Evolutionary conservation across 345 rosid species (phyloP), one percentile per base, ranked within the genome.

Genomic region (Camelina sativa): DNA sequence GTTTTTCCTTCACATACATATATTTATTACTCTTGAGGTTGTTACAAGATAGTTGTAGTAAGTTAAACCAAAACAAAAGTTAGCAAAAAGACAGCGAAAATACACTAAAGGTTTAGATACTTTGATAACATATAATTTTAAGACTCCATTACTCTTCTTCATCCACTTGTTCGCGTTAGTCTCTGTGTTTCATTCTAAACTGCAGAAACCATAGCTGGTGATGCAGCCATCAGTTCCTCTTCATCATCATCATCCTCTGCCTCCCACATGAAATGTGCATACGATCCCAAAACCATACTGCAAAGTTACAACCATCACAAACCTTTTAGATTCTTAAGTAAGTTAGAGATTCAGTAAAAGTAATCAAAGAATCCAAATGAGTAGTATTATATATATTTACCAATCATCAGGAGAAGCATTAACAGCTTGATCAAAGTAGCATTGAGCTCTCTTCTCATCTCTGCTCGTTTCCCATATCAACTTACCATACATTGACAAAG

Each of bases 231-330:
- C 13, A 6, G 41, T 4, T 47, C 60, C 7, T 79, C 84, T 0
- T 82, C 88, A 0, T 83, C 86, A 4, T 81, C 88, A 0, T 83
- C 94, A 4, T 85, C 93, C n/a, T 83, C 96, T 8, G 89, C 78
- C 57, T 89, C 96, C 98, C 98, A 93, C 96, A 93, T 84, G 76
- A 93, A 93, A 6, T 80, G 77, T 5, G 98, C 97, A 55, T 91
- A 93, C 0, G 98, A 85, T 72, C 91, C 97, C 81, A 89, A 25
- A 64, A 93, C 92, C 89, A 78, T 76, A 71, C 98, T 93, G 73
- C 83, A 72, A 56, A 65, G 7, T 67, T 0, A 25, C 48, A 9
- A 44, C 34, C 53, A 53, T 4, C 8, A 55, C 38, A 38, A 74
- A 52, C 46, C n/a, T 47, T 28, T 58, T 11, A 64, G 35, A 64